A percentile compares a stretch with the other conserved stretches of the same genome.
These are phyloP conservation scores for Powellomyces hirtus DNA, from an alignment of 192 early-diverging fungal genomes.

Conservation along the genomic window DNA sequence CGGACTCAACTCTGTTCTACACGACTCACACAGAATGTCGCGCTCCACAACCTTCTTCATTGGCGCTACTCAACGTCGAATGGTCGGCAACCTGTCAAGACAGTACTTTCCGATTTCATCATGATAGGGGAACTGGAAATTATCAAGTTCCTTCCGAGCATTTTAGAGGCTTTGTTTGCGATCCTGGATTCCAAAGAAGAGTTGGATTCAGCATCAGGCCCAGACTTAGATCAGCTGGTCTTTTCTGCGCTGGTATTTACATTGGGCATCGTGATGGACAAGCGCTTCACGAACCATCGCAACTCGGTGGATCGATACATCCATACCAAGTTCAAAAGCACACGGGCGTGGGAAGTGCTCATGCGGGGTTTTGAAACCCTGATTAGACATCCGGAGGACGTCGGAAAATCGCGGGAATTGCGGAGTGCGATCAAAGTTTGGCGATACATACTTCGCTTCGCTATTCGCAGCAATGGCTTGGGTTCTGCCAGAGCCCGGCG, in stretches of 20 bases:
- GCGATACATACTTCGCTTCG: constrained; percentile 58
- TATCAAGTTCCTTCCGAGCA: constrained; percentile 63
- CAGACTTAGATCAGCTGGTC: constrained; percentile 39
- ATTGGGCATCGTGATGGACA: constrained; percentile 59
- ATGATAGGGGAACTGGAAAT: constrained; percentile 62
- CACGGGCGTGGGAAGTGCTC: constrained; percentile 33
- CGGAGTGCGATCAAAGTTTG: constrained; percentile 62
- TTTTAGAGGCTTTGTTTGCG: constrained; percentile 63
- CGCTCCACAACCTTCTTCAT: constrained; percentile 62
- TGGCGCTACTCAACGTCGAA: constrained; percentile 45
- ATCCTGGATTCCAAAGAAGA: constrained; percentile 47
- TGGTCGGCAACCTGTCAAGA: constrained; percentile 22
- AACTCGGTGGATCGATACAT: constrained; percentile 60
- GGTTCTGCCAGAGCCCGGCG: not conserved
- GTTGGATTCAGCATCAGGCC: not conserved
- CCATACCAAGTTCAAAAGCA: constrained; percentile 45
- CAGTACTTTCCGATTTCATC: constrained; percentile 32
- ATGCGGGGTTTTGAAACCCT: constrained; percentile 39
- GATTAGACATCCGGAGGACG: constrained; percentile 38
- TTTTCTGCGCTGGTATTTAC: constrained; percentile 54
- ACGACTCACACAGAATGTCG: constrained; percentile 61
- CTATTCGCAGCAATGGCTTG: constrained; percentile 43
- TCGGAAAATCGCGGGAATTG: constrained; percentile 40
- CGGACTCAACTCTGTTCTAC: constrained; percentile 65
- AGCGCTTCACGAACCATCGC: constrained; percentile 59